Base-by-base conservation (phyloP, 1,284 basidiomycete genomes). In the Mycena citricolor region DNA sequence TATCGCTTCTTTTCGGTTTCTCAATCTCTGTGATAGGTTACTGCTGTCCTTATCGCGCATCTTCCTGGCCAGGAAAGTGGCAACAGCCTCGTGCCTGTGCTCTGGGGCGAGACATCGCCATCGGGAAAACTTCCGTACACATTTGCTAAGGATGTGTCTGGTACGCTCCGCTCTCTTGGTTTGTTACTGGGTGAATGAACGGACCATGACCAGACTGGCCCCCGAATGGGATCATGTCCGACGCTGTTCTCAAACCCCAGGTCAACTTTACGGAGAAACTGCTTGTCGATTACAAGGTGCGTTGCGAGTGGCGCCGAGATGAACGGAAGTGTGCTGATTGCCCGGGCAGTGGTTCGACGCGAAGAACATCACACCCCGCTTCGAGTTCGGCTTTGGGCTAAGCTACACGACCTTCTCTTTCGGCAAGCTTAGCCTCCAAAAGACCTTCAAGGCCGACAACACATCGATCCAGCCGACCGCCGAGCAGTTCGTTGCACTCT, bases 91-190 rank as follows among this genome's bases (percentile, higher is more conserved):
- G 31, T 55, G 8, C 57, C 80, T 37, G 62, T 81, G 10, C 57
- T 81, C 19, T 80, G 69, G 43, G 78, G 72, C 2, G 57, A 58
- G 13, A 71, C 72, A 55, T 79, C 76, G 54, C 81, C 81, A 1
- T 74, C 61, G 25, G 82, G 72, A 3, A 68, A 74, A 38, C 60
- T 85, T 16, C 74, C 80, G 4, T 80, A 78, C 59, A 80, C 80
- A 1, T 17, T 47, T 16, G 44, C 25, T 22, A 47, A 42, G 29
- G 13, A 36, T 4, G 39, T 14, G 10, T 47, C 44, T 2, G 44
- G 44, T 47, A 13, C 7, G 39, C 39, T 14, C 21, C 2, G n/a
- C n/a, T n/a, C n/a, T n/a, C n/a, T n/a, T 13, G 13, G 10, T 17
- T 25, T 20, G 6, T 17, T n/a, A n/a, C n/a, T n/a, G n/a, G n/a